phyloP scores from a whole-genome alignment of 2,329 filamentous ascomycete species.

The Pleomassaria siparia region DNA sequence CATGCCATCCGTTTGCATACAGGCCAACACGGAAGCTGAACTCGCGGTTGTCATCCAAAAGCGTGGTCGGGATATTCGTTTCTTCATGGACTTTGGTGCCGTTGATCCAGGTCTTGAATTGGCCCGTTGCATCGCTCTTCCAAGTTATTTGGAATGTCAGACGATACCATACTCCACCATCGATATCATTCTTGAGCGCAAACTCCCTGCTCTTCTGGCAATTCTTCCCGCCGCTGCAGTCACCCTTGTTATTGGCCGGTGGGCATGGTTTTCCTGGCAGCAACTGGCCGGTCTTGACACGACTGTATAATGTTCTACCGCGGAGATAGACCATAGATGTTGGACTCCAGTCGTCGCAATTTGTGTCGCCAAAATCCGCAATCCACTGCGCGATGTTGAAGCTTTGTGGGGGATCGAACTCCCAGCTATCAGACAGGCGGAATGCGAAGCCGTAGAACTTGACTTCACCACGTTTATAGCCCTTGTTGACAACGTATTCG shows the following conservation, averaged over 20 bases:
- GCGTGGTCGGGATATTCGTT: slow-evolving; percentile 47
- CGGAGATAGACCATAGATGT: slow-evolving; percentile 52
- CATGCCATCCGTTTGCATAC: slow-evolving; percentile 56
- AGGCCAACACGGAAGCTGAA: slow-evolving; percentile 54
- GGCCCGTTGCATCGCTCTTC: slow-evolving; percentile 49
- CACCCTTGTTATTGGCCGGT: slow-evolving; percentile 2
- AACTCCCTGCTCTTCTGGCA: slow-evolving; percentile 36
- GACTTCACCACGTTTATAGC: slow-evolving; percentile 49
- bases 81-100: slow-evolving; percentile 48
- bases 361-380: slow-evolving; percentile 48
- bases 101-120: slow-evolving; percentile 53
- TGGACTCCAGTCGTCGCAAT: slow-evolving; percentile 54
- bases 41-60: slow-evolving; percentile 43
- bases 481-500: slow-evolving; percentile 49
- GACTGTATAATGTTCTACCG: slow-evolving; percentile 47
- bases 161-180: slow-evolving; percentile 50
- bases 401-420: slow-evolving; percentile 47
- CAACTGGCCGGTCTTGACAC: slow-evolving; percentile 39
- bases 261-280: slow-evolving; percentile 8
- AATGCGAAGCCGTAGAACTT: slow-evolving; percentile 56
- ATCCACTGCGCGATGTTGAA: slow-evolving; percentile 58
- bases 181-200: slow-evolving; percentile 43
- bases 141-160: slow-evolving; percentile 51
- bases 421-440: slow-evolving; percentile 51
- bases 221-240: slow-evolving; percentile 3